These are phyloP conservation scores for Allium fistulosum DNA, from an alignment of 106 monocot species.

Conservation along the genomic window DNA sequence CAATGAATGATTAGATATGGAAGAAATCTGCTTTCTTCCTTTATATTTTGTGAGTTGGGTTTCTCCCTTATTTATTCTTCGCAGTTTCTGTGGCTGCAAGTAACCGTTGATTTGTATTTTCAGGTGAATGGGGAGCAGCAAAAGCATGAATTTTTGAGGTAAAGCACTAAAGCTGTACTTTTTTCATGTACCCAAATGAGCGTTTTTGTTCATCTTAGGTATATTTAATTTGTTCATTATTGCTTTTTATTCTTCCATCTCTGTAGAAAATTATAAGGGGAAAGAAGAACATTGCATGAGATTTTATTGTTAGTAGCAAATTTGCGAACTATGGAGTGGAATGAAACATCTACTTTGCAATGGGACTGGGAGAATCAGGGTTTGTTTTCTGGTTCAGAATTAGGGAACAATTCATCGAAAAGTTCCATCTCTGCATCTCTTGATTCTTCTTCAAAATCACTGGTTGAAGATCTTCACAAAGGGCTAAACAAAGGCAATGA, in stretches of 20 bases:
- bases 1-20: neutral
- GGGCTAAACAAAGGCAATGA: conserved; percentile 11
- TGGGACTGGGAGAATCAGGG: conserved; percentile 48
- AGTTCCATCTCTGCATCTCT: conserved; percentile 31
- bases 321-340: conserved; percentile 35
- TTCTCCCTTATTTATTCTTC: neutral
- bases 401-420: conserved; percentile 23
- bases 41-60: conserved; percentile 2
- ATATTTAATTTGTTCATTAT: no score
- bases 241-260: no score
- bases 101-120: neutral
- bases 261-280: no score
- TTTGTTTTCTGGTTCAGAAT: conserved; percentile 18
- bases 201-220: neutral
- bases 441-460: conserved; percentile 19
- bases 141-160: conserved; percentile 7
- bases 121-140: neutral
- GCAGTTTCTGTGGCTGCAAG: neutral
- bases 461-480: conserved; percentile 11
- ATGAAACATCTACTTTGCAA: conserved; percentile 17
- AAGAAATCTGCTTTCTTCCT: neutral
- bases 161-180: neutral
- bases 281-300: neutral
- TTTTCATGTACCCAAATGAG: neutral
- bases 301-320: neutral